A percentile compares a stretch with the other conserved stretches of the same genome.
These are phyloP conservation scores for Betula pendula DNA, from an alignment of 306 rosid species.

Conservation along the genomic window DNA sequence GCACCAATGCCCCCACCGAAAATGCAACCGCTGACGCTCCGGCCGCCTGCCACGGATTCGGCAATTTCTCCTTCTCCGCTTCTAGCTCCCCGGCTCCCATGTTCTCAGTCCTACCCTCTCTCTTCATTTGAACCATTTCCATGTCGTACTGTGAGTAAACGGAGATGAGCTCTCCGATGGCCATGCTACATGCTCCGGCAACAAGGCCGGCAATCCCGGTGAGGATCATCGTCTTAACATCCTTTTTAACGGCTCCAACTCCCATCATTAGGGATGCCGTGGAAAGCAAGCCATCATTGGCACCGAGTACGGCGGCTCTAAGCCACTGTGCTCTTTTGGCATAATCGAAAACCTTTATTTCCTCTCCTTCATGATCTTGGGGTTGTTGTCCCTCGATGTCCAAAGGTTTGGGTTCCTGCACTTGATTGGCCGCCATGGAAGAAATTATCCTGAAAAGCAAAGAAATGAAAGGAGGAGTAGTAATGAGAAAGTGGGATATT, in stretches of 20 bases:
- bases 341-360: conserved; percentile 28
- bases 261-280: conserved; percentile 46
- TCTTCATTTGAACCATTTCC: conserved; percentile 33
- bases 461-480: not conserved
- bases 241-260: conserved; percentile 40
- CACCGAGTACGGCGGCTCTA: conserved; percentile 41
- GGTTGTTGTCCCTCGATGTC: conserved; percentile 10
- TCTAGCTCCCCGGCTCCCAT: not conserved
- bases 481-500: not conserved
- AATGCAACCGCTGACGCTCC: conserved; percentile 36
- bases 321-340: conserved; percentile 46
- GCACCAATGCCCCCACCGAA: conserved; percentile 30
- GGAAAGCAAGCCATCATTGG: conserved; percentile 49
- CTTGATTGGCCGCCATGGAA: conserved; percentile 24
- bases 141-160: conserved; percentile 46
- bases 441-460: not conserved
- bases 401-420: conserved; percentile 13
- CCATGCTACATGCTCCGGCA: conserved; percentile 49
- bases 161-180: conserved; percentile 47
- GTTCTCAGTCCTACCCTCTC: conserved; percentile 11
- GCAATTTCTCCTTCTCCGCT: conserved; percentile 20
- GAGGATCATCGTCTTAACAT: conserved; percentile 39
- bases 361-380: not conserved
- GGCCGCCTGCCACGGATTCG: conserved; percentile 35
- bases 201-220: conserved; percentile 39